A percentile compares a stretch with the other conserved stretches of the same genome.
phyloP scores from a whole-genome alignment of 805 yeast species.

The Wickerhamiella galacta region DNA sequence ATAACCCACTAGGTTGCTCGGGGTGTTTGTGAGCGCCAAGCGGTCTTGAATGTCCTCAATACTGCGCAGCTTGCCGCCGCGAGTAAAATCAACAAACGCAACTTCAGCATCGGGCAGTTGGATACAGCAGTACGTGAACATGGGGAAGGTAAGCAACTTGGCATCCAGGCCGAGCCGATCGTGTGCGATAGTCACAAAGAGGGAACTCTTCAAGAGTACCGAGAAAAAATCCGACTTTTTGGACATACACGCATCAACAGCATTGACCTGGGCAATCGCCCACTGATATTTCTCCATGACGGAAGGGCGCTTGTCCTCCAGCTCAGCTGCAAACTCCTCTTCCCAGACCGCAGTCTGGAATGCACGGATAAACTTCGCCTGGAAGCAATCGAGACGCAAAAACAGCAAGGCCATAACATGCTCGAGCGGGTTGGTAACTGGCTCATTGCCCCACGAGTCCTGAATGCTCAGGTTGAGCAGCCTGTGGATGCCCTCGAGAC shows the following conservation, averaged over 20 bases:
- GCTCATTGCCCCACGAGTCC: constrained; percentile 10
- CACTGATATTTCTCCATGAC: not conserved
- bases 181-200: constrained; percentile 8
- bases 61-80: constrained; percentile 10
- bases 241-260: constrained; percentile 5
- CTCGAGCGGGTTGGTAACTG: constrained; percentile 10
- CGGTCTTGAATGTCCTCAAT: constrained; percentile 12
- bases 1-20: constrained; percentile 4
- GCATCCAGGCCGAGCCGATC: constrained; percentile 7
- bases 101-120: constrained; percentile 3
- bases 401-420: constrained; percentile 9
- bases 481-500: constrained; percentile 12
- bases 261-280: constrained; percentile 1
- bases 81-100: constrained; percentile 14
- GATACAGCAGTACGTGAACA: constrained; percentile 10
- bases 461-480: constrained; percentile 9
- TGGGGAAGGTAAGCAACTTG: constrained; percentile 8
- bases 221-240: constrained; percentile 10
- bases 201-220: constrained; percentile 7
- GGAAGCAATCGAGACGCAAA: constrained; percentile 7
- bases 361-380: not conserved
- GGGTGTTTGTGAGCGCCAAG: constrained; percentile 4
- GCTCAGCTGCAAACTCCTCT: not conserved
- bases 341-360: constrained; percentile 1
- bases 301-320: not conserved